These are phyloP conservation scores for Elongisporangium senticosum DNA, from an alignment of 352 stramenopile species.

Conservation along the genomic window DNA sequence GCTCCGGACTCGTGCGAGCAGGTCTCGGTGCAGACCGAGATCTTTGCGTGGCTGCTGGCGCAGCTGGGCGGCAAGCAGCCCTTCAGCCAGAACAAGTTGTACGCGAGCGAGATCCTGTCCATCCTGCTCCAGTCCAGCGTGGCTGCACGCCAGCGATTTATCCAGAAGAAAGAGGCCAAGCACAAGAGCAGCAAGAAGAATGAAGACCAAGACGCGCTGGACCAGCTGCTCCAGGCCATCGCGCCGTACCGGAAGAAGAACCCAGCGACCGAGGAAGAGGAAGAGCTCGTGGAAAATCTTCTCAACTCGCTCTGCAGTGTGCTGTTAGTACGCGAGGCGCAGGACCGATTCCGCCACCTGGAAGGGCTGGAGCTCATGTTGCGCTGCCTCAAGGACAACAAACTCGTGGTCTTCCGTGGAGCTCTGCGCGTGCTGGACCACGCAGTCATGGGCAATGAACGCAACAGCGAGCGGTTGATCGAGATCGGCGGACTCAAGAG, in stretches of 20 bases:
- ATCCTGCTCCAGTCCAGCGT: slow-evolving; percentile 73
- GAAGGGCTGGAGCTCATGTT: slow-evolving; percentile 93
- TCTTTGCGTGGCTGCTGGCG: slow-evolving; percentile 57
- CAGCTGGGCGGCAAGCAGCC: slow-evolving; percentile 27
- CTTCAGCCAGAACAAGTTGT: slow-evolving; percentile 79
- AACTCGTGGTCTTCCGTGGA: slow-evolving; percentile 53
- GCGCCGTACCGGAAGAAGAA: slow-evolving; percentile 86
- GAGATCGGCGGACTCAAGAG: slow-evolving; percentile 55
- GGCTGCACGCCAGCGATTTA: slow-evolving; percentile 29
- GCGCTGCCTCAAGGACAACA: slow-evolving; percentile 86
- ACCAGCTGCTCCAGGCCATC: slow-evolving; percentile 87
- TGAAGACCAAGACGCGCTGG: slow-evolving; percentile 39
- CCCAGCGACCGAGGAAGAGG: slow-evolving; percentile 69
- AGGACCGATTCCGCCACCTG: slow-evolving; percentile 49
- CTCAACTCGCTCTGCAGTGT: slow-evolving; percentile 85
- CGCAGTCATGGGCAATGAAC: slow-evolving; percentile 44
- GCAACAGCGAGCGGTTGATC: slow-evolving; percentile 68
- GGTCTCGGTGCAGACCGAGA: slow-evolving; percentile 35
- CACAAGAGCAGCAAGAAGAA: slow-evolving; percentile 7
- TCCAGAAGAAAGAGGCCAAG: slow-evolving; percentile 16
- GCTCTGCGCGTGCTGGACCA: slow-evolving; percentile 55
- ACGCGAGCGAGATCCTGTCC: slow-evolving; percentile 77
- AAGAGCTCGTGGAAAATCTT: slow-evolving; percentile 93
- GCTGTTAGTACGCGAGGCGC: slow-evolving; percentile 42
- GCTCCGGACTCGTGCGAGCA: slow-evolving; percentile 34